A percentile compares a stretch with the other conserved stretches of the same genome.
These are phyloP conservation scores for Coprinopsis strossmayeri DNA, from an alignment of 768 basidiomycete genomes.

Conservation along the genomic window DNA sequence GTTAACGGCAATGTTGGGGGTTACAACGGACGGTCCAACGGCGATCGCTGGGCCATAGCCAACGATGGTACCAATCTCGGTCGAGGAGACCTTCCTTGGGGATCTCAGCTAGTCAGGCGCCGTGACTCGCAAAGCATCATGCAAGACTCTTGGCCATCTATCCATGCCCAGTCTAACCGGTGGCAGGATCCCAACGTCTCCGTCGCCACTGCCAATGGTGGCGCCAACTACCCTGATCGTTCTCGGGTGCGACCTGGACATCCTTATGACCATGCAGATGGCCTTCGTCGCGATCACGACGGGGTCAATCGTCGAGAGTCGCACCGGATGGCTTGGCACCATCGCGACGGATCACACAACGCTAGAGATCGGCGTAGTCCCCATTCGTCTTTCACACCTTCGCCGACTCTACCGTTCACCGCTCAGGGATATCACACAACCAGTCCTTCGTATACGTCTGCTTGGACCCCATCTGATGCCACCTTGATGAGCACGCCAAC, in stretches of 20 bases:
- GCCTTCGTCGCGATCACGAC: conserved; percentile 26
- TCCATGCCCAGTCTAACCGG: conserved; percentile 29
- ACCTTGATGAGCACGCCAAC: conserved; percentile 27
- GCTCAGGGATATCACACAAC: conserved; percentile 31
- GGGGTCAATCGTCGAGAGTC: conserved; percentile 16
- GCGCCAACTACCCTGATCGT: conserved; percentile 26
- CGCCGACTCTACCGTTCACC: conserved; percentile 30
- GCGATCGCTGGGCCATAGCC: conserved; percentile 25
- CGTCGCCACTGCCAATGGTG: not conserved
- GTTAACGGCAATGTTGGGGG: conserved; percentile 10
- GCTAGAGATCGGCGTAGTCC: conserved; percentile 28
- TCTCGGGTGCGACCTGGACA: conserved; percentile 30
- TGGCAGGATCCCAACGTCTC: conserved; percentile 25
- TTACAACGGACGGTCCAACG: conserved; percentile 21
- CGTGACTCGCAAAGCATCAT: conserved; percentile 23
- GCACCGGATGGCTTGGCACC: conserved; percentile 33
- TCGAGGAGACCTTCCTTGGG: conserved; percentile 21
- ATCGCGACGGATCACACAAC: conserved; percentile 21
- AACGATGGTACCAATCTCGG: conserved; percentile 21
- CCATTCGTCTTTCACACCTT: conserved; percentile 26
- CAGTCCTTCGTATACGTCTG: conserved; percentile 27
- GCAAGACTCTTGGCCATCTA: conserved; percentile 31
- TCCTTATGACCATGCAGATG: conserved; percentile 26
- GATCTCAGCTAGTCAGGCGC: conserved; percentile 19
- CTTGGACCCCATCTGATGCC: conserved; percentile 31